phyloP scores from a whole-genome alignment of 305 asterid genomes.

The Fraxinus latifolia region DNA sequence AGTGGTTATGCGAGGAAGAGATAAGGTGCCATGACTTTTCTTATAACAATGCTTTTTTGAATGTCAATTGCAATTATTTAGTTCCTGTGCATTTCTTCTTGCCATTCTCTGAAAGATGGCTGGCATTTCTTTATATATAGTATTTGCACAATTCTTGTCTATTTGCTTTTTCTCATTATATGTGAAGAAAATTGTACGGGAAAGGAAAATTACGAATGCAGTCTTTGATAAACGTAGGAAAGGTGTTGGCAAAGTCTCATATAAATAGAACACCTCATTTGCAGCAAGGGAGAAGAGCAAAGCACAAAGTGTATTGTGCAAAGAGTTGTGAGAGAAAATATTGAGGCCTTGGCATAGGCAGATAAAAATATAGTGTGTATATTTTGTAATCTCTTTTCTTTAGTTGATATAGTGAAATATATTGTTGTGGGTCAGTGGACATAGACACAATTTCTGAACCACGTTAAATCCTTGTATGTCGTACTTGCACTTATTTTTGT shows the following conservation, averaged over 20 bases:
- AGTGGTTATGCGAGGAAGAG: conserved; percentile 90
- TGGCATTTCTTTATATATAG: neutral
- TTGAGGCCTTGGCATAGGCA: neutral
- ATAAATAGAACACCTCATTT: neutral
- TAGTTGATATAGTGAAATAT: neutral
- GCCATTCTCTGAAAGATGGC: conserved; percentile 1
- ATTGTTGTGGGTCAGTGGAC: neutral
- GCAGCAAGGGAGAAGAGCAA: neutral
- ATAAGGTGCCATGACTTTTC: conserved; percentile 52
- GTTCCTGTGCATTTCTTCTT: neutral
- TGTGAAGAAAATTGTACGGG: neutral
- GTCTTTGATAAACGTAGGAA: neutral
- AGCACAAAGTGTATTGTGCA: neutral
- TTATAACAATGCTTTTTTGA: conserved; percentile 9
- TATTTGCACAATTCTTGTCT: neutral
- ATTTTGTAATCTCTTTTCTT: neutral
- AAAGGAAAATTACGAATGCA: neutral
- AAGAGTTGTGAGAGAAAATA: neutral
- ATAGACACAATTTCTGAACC: neutral
- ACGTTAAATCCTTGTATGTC: neutral
- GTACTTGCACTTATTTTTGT: neutral
- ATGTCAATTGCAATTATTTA: conserved; percentile 4
- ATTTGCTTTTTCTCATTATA: neutral
- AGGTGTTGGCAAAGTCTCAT: neutral
- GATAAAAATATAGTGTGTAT: neutral